These are phyloP conservation scores for Fusarium goolgardi DNA, from an alignment of 2,329 filamentous ascomycete genomes.

Conservation along the genomic window DNA sequence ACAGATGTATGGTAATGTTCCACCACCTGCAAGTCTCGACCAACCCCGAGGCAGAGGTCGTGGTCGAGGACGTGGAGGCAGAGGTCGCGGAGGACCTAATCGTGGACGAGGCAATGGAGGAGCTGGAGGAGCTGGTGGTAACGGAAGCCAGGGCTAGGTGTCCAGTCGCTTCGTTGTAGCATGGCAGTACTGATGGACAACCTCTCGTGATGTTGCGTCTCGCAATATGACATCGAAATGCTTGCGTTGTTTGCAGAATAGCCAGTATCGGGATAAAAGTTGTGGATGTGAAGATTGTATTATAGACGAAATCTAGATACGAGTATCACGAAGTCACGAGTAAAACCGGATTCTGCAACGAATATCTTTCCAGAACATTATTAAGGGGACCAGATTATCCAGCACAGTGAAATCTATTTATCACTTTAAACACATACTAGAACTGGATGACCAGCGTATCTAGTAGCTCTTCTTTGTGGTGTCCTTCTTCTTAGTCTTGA, in stretches of 20 bases:
- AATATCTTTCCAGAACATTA: background rate
- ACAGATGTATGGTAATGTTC: conserved; percentile 65
- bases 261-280: conserved; percentile 13
- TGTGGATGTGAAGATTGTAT: conserved; percentile 35
- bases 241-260: conserved; percentile 13
- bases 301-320: conserved; percentile 40
- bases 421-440: conserved; percentile 23
- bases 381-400: conserved; percentile 4
- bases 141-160: conserved; percentile 40
- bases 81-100: conserved; percentile 52
- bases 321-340: conserved; percentile 44
- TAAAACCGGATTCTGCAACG: conserved; percentile 14
- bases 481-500: conserved; percentile 68
- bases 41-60: conserved; percentile 55
- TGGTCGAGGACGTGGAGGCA: conserved; percentile 56
- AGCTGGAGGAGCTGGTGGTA: conserved; percentile 23
- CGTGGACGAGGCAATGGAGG: conserved; percentile 50
- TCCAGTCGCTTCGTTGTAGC: conserved; percentile 3
- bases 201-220: conserved; percentile 14
- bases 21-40: conserved; percentile 70
- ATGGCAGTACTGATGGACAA: conserved; percentile 1
- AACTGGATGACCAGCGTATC: background rate
- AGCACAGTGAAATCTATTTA: conserved; percentile 37
- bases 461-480: conserved; percentile 40
- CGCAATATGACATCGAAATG: conserved; percentile 15